Conservation (phyloP, 768 basidiomycete species). For the Lepiota venenata region DNA sequence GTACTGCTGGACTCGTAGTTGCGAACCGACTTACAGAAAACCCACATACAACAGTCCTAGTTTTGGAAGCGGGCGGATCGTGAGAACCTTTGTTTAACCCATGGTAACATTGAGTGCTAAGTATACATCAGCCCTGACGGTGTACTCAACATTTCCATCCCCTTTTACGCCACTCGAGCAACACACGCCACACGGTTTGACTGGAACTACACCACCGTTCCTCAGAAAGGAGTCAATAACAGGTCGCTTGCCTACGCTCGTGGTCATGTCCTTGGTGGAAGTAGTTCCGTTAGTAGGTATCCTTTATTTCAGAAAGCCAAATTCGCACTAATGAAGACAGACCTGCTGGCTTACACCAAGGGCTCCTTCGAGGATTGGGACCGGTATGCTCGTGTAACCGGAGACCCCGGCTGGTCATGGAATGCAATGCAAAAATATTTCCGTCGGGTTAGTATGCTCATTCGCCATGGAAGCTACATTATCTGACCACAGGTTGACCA, state of each 20-base stretch:
- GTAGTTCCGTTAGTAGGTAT: conserved; percentile 26
- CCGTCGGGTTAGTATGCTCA: conserved; percentile 17
- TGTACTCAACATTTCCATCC: conserved; percentile 11
- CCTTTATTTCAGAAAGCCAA: conserved; percentile 12
- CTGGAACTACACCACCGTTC: conserved; percentile 25
- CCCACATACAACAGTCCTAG: conserved; percentile 39
- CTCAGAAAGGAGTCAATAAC: conserved; percentile 21
- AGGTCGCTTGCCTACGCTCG: conserved; percentile 20
- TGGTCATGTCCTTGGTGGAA: conserved; percentile 25
- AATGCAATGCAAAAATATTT: conserved; percentile 25
- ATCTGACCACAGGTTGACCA: conserved; percentile 7
- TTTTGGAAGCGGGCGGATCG: conserved; percentile 59
- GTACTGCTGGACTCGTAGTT: conserved; percentile 55
- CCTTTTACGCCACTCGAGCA: conserved; percentile 14
- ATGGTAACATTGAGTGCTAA: background rate
- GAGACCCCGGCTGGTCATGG: conserved; percentile 47
- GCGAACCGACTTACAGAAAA: conserved; percentile 54
- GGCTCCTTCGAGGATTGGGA: conserved; percentile 48
- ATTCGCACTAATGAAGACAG: conserved; percentile 7
- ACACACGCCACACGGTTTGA: conserved; percentile 17
- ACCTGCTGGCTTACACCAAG: conserved; percentile 26
- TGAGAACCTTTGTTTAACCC: conserved; percentile 18
- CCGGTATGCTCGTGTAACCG: conserved; percentile 43
- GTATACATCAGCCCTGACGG: conserved; percentile 12
- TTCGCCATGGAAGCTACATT: conserved; percentile 11